These are phyloP conservation scores for Hypoxylon sp. DNA, from an alignment of 2,329 filamentous ascomycete genomes.

Conservation along the genomic window DNA sequence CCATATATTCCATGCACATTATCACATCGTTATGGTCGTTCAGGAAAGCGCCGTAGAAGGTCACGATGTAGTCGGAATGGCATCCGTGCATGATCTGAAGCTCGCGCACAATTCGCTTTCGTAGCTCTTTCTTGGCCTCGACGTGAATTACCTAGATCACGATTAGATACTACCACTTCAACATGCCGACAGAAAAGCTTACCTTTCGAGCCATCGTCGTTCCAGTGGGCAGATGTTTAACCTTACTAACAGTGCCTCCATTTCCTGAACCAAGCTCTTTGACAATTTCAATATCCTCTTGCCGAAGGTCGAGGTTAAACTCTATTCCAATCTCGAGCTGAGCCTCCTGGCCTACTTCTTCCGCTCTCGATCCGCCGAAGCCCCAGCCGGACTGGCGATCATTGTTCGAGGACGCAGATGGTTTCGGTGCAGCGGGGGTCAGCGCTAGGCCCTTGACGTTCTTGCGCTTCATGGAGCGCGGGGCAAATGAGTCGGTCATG, in stretches of 20 bases:
- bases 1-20: slow-evolving; percentile 99
- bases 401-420: slow-evolving; percentile 76
- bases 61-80: slow-evolving; percentile 96
- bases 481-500: slow-evolving; percentile 74
- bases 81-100: slow-evolving; percentile 99
- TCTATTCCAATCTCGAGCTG: slow-evolving; percentile 96
- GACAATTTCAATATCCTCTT: slow-evolving; percentile 90
- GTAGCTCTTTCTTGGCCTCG: slow-evolving; percentile 96
- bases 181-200: slow-evolving; percentile 22
- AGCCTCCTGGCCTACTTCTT: slow-evolving; percentile 68
- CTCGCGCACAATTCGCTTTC: slow-evolving; percentile 96
- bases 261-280: slow-evolving; percentile 97
- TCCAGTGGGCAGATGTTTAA: slow-evolving; percentile 92
- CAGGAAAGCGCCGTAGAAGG: slow-evolving; percentile 96
- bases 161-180: slow-evolving; percentile 3
- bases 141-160: slow-evolving; percentile 89
- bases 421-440: slow-evolving; percentile 80
- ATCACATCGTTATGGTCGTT: slow-evolving; percentile 98
- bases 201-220: slow-evolving; percentile 99
- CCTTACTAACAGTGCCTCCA: slow-evolving; percentile 98
- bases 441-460: slow-evolving; percentile 97
- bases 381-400: slow-evolving; percentile 67
- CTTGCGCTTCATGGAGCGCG: slow-evolving; percentile 96
- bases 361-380: slow-evolving; percentile 55
- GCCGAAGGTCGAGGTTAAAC: slow-evolving; percentile 91